A percentile compares a stretch with the other conserved stretches of the same genome.
These are phyloP conservation scores for Botryotinia convoluta DNA, from an alignment of 2,329 filamentous ascomycete species.

Conservation along the genomic window DNA sequence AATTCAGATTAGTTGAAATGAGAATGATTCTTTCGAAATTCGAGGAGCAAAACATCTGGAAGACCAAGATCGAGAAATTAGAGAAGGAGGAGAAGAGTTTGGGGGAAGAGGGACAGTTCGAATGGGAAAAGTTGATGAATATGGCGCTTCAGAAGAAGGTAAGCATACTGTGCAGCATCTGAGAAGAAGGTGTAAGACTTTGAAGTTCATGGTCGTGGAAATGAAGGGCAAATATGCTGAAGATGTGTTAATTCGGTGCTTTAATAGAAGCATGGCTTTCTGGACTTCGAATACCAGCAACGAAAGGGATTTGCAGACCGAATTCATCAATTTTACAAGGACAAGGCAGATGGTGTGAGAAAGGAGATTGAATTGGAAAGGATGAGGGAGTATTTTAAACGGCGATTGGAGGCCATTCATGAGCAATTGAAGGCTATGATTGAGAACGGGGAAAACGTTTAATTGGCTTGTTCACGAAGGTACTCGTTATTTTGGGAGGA, in stretches of 20 bases:
- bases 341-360: neutral
- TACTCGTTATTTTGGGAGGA: neutral
- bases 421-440: neutral
- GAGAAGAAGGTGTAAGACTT: neutral
- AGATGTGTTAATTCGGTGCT: neutral
- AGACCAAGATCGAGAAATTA: neutral
- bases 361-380: neutral
- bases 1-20: neutral
- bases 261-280: neutral
- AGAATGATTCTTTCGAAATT: neutral
- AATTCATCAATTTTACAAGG: neutral
- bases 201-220: neutral
- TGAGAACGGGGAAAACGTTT: neutral
- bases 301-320: neutral
- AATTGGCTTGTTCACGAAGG: too few species aligned
- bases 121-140: neutral
- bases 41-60: neutral
- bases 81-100: neutral
- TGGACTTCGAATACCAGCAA: neutral
- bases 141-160: neutral
- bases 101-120: fast-evolving
- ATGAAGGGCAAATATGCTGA: neutral
- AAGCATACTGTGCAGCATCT: neutral
- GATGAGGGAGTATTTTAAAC: neutral
- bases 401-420: neutral